A percentile compares a stretch with the other conserved stretches of the same genome.
These are phyloP conservation scores for Pythium periplocum DNA, from an alignment of 352 stramenopile species.

Conservation along the genomic window DNA sequence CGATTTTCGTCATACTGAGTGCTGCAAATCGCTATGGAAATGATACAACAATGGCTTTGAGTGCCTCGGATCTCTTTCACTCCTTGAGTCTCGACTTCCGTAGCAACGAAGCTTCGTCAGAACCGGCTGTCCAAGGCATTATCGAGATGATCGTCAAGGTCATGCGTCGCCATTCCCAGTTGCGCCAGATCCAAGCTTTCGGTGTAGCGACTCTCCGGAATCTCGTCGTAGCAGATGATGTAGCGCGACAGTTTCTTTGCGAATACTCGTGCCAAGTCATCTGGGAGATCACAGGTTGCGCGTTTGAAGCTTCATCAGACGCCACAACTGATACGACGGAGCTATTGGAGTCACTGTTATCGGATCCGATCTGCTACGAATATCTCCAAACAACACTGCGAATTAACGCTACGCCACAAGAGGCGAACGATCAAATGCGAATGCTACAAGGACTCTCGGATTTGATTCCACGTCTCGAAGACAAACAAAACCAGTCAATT, in stretches of 20 bases:
- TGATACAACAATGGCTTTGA: slow-evolving; percentile 35
- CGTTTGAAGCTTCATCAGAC: slow-evolving; percentile 22
- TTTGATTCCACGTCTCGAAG: slow-evolving; percentile 10
- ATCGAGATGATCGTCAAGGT: slow-evolving; percentile 21
- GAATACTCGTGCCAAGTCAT: slow-evolving; percentile 6
- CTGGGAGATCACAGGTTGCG: slow-evolving; percentile 26
- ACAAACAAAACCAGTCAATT: slow-evolving; percentile 4
- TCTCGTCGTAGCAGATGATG: slow-evolving; percentile 19
- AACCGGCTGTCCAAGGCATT: slow-evolving; percentile 15
- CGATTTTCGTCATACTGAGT: slow-evolving; percentile 26
- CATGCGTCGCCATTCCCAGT: slow-evolving; percentile 25
- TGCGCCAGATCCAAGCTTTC: slow-evolving; percentile 47
- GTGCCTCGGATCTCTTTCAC: slow-evolving; percentile 44
- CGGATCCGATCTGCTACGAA: slow-evolving; percentile 17
- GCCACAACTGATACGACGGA: slow-evolving; percentile 29
- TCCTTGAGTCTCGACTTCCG: slow-evolving; percentile 42
- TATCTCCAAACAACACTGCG: slow-evolving; percentile 5
- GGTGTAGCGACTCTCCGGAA: slow-evolving; percentile 49
- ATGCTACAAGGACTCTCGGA: slow-evolving; percentile 3
- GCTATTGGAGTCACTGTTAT: slow-evolving; percentile 32
- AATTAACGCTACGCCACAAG: neutral
- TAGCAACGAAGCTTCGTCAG: neutral
- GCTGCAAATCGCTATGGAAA: slow-evolving; percentile 28
- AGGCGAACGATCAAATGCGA: slow-evolving; percentile 6
- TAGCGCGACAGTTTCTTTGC: slow-evolving; percentile 23